Percentiles rank a stretch among this genome's conserved stretches.
Conservation (phyloP, 306 rosid genomes). For the Begonia masoniana region DNA sequence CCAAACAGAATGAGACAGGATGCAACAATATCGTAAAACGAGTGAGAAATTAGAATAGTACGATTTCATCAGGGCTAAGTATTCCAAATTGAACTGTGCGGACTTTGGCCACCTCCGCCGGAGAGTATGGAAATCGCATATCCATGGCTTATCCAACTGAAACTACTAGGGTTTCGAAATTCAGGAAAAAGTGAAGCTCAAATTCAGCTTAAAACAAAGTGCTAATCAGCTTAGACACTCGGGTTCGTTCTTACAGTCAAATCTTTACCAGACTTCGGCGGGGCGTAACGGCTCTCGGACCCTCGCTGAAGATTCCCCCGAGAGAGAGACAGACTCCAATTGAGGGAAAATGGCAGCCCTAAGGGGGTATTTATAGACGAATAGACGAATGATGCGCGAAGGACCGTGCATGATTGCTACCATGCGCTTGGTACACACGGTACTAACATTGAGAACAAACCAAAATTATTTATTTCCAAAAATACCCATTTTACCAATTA, state of each 20-base stretch:
- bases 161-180: conserved; percentile 22
- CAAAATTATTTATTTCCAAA: too few relatives aligned
- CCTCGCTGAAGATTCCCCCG: conserved; percentile 15
- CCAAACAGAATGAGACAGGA: conserved; percentile 3
- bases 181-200: conserved; percentile 13
- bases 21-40: not conserved
- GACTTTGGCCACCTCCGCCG: conserved; percentile 96
- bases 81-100: conserved; percentile 88
- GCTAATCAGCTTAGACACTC: too few relatives aligned
- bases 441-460: too few relatives aligned
- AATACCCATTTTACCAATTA: too few relatives aligned
- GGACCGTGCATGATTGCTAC: not conserved
- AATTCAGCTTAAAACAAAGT: conserved; percentile 3
- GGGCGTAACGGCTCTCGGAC: conserved; percentile 9
- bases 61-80: conserved; percentile 88
- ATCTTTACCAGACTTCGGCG: not conserved
- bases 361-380: conserved; percentile 45
- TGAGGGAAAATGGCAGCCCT: fast-evolving
- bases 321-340: conserved; percentile 4
- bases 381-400: not conserved
- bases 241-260: not conserved
- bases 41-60: conserved; percentile 9
- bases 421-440: conserved; percentile 12
- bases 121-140: conserved; percentile 84
- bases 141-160: conserved; percentile 57